phyloP scores from a whole-genome alignment of 2,329 filamentous ascomycete species.

The Fusarium odoratissimum region DNA sequence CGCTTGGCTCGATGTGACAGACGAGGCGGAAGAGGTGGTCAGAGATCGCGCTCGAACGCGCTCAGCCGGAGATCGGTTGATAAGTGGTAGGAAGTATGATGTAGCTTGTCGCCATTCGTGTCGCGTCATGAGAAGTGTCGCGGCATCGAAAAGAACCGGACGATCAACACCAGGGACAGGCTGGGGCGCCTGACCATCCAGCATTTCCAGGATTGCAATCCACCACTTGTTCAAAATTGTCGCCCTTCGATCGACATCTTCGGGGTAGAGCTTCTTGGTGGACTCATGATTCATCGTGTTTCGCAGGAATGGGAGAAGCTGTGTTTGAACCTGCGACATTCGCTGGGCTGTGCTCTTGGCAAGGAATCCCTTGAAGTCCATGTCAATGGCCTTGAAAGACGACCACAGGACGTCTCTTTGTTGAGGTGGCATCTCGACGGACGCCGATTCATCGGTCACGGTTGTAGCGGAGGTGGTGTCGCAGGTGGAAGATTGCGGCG shows the following conservation, averaged over 20 bases:
- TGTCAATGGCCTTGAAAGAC: slow-evolving; percentile 65
- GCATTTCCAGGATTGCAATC: slow-evolving; percentile 82
- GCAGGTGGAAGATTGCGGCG: slow-evolving; percentile 54
- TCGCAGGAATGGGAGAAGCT: slow-evolving; percentile 81
- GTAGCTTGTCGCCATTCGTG: slow-evolving; percentile 86
- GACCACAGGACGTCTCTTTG: slow-evolving; percentile 66
- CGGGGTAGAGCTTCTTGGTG: slow-evolving; percentile 72
- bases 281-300: slow-evolving; percentile 76
- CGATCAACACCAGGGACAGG: slow-evolving; percentile 87
- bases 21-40: slow-evolving; percentile 67
- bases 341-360: slow-evolving; percentile 79
- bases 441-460: slow-evolving; percentile 59
- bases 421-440: slow-evolving; percentile 56
- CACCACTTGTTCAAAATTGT: slow-evolving; percentile 92
- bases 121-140: slow-evolving; percentile 85
- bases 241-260: slow-evolving; percentile 84
- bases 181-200: slow-evolving; percentile 75
- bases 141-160: slow-evolving; percentile 81
- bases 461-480: slow-evolving; percentile 53
- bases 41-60: slow-evolving; percentile 58
- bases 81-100: slow-evolving; percentile 72
- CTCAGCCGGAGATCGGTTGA: slow-evolving; percentile 64
- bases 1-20: slow-evolving; percentile 73
- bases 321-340: slow-evolving; percentile 77
- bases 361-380: slow-evolving; percentile 68